Conservation (phyloP, 305 asterid genomes). For the Fraxinus paxiana region DNA sequence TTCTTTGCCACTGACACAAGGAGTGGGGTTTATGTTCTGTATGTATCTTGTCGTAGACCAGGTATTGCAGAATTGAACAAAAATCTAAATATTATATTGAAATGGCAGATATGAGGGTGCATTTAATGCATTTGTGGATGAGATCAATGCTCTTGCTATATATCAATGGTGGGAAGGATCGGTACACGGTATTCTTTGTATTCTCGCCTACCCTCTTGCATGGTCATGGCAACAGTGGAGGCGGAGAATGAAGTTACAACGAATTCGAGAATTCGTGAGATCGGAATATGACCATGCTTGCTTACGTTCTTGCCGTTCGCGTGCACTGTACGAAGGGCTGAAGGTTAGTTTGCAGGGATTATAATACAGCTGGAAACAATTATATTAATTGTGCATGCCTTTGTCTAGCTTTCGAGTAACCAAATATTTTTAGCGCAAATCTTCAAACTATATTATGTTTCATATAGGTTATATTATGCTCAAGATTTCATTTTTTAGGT, state of each 20-base stretch:
- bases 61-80: neutral
- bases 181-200: constrained; percentile 70
- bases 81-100: constrained; percentile 13
- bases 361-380: neutral
- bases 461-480: neutral
- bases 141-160: constrained; percentile 79
- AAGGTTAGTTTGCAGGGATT: constrained; percentile 54
- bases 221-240: constrained; percentile 99
- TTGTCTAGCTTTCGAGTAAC: constrained; percentile 4
- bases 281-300: constrained; percentile 98
- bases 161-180: constrained; percentile 99
- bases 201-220: constrained; percentile 86
- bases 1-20: constrained; percentile 9
- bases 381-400: constrained; percentile 3
- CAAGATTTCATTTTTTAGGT: neutral
- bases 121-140: constrained; percentile 86
- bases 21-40: constrained; percentile 6
- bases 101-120: constrained; percentile 87
- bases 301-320: constrained; percentile 98
- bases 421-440: neutral
- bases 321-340: constrained; percentile 96
- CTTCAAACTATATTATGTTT: neutral
- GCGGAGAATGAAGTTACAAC: constrained; percentile 81
- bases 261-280: constrained; percentile 86
- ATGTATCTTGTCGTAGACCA: constrained; percentile 2